These are phyloP conservation scores for Cystobasidiaceae sp. DNA, from an alignment of 1,284 basidiomycete species.

Conservation along the genomic window DNA sequence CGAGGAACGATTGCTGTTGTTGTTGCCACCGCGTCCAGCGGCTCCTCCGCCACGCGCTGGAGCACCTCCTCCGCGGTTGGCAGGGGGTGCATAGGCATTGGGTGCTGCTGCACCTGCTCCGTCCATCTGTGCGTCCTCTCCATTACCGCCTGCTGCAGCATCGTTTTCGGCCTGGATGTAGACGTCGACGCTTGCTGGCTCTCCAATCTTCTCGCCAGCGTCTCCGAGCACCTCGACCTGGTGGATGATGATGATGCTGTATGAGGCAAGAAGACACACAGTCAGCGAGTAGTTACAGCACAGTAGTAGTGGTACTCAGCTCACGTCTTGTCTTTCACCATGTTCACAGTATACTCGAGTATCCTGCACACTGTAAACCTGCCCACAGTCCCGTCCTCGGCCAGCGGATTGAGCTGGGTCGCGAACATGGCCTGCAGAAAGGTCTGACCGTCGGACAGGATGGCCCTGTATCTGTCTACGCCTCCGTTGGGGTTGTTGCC, in stretches of 20 bases:
- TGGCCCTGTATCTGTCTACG: constrained; percentile 21
- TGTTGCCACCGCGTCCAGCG: constrained; percentile 26
- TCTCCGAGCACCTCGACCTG: constrained; percentile 53
- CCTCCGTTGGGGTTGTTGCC: background rate
- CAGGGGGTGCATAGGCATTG: constrained; percentile 10
- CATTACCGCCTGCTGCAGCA: background rate
- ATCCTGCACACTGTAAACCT: constrained; percentile 71
- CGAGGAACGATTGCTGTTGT: background rate
- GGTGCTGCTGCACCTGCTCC: constrained; percentile 2
- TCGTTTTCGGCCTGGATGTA: constrained; percentile 17
- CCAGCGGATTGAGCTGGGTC: constrained; percentile 76
- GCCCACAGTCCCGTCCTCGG: constrained; percentile 62
- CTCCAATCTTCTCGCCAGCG: constrained; percentile 66
- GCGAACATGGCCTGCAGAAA: constrained; percentile 93
- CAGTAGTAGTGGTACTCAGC: no score
- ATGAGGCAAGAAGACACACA: no score
- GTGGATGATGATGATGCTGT: constrained; percentile 72
- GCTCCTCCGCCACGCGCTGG: no score
- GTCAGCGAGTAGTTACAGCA: background rate
- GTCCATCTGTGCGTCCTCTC: background rate
- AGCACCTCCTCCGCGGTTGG: constrained; percentile 35
- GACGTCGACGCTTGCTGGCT: constrained; percentile 55
- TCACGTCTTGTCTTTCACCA: constrained; percentile 75
- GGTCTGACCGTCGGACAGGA: constrained; percentile 47
- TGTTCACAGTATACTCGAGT: constrained; percentile 74